phyloP scores from a whole-genome alignment of 768 basidiomycete genomes.

The Dioszegia aurantiaca region DNA sequence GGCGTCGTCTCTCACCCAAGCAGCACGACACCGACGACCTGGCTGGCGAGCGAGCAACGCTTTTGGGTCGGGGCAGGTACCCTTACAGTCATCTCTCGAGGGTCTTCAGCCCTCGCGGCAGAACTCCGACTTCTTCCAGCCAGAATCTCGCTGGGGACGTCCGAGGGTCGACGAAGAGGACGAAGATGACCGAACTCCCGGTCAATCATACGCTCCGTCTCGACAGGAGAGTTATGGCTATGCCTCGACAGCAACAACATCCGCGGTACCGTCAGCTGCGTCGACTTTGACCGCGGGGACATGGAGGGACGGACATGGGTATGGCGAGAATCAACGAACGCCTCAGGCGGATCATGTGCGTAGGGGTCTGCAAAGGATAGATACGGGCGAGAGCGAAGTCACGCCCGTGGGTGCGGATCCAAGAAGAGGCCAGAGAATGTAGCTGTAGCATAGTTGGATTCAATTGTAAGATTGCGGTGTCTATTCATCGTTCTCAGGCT shows the following conservation, averaged over 20 bases:
- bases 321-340: constrained; percentile 18
- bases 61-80: not conserved
- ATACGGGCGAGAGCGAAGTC: constrained; percentile 18
- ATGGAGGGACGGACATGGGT: constrained; percentile 3
- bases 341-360: constrained; percentile 19
- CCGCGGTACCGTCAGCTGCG: not conserved
- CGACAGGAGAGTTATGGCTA: constrained; percentile 15
- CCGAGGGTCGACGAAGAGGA: constrained; percentile 31
- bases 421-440: constrained; percentile 12
- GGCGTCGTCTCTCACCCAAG: constrained; percentile 29
- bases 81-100: not conserved
- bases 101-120: constrained; percentile 9
- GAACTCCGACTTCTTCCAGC: constrained; percentile 26
- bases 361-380: constrained; percentile 3
- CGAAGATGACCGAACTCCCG: constrained; percentile 33
- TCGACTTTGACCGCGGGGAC: constrained; percentile 23
- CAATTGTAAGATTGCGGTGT: not conserved
- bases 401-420: constrained; percentile 8
- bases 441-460: not conserved
- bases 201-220: constrained; percentile 16
- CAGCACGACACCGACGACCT: constrained; percentile 28
- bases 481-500: constrained; percentile 85
- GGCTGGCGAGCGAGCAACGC: constrained; percentile 36
- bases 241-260: not conserved
- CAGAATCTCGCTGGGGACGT: constrained; percentile 21